Base-by-base conservation (phyloP, 2,329 filamentous ascomycete species). In the Pseudocercospora cruenta region DNA sequence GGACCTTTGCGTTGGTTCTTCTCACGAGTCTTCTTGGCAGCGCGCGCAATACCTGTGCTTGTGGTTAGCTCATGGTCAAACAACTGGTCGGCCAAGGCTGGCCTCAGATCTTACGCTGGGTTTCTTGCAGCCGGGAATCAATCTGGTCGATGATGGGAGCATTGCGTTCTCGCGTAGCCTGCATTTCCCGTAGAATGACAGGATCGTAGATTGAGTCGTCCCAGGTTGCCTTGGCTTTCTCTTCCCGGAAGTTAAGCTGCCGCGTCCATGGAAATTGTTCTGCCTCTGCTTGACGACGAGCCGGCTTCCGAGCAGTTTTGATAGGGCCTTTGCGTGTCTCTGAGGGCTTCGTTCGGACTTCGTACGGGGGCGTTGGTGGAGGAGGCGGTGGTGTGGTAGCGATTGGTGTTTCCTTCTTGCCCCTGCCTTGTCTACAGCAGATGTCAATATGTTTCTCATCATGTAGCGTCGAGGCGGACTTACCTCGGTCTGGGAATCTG, bases 241-340 rank as follows among this genome's bases (percentile, higher is more conserved):
- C 73, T 36, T 67, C 63, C 21, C 55, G 54, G 62, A 76, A 77
- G 64, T 77, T 69, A 10, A 77, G 58, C 21, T 70, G 43, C 26
- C 75, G 69, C 7, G 75, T 72, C 77, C 77, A 78, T 1, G 77
- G 76, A 60, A 75, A 76, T 33, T 74, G 71, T 24, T 70, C 67
- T 14, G 67, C 67, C 49, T 72, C 67, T 28, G 70, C 69, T 59
- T 68, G 73, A 24, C 70, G 71, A 26, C 75, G 73, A 10, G 64
- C 70, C 28, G 64, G 63, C 54, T 70, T 73, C 51, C 65, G 67
- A 33, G 64, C 55, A 36, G 67, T 57, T 54, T 70, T 72, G 22
- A 39, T 63, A 21, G 53, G 31, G 14, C 51, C 51, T 28, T 63
- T 65, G 55, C 67, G 64, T 24, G 67, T 64, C 19, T 62, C 60